Evolutionary conservation across 225 moss, liverwort and hornwort species (phyloP).

Genomic region (Anthoceros angustus): DNA sequence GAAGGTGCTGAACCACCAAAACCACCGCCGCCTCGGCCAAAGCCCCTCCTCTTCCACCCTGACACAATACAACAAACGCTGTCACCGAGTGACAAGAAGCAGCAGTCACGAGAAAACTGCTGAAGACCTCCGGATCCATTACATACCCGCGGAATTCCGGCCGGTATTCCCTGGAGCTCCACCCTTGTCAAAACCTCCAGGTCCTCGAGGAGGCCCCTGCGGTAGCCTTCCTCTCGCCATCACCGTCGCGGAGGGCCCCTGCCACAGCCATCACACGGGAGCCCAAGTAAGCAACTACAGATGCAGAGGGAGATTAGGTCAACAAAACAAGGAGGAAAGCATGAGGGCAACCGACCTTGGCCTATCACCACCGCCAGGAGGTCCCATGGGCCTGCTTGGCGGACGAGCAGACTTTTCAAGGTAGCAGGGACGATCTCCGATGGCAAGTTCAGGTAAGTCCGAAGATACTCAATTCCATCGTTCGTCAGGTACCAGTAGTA

Average conservation of each 20-base stretch:
- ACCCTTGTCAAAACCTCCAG: slow-evolving; percentile 54
- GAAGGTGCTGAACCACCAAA: slow-evolving; percentile 37
- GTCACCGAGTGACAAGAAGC: too few relatives aligned
- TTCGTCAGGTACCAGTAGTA: slow-evolving; percentile 59
- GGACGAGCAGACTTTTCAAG: slow-evolving; percentile 72
- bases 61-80: not conserved
- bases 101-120: too few relatives aligned
- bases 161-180: slow-evolving; percentile 73
- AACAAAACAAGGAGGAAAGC: too few relatives aligned
- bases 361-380: slow-evolving; percentile 50
- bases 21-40: slow-evolving; percentile 61
- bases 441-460: slow-evolving; percentile 66
- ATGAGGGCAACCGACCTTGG: slow-evolving; percentile 9
- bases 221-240: slow-evolving; percentile 50
- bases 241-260: slow-evolving; percentile 23
- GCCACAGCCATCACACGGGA: not conserved
- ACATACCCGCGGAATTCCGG: slow-evolving; percentile 56
- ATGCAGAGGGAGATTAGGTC: too few relatives aligned
- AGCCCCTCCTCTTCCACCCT: slow-evolving; percentile 33
- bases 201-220: slow-evolving; percentile 56
- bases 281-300: too few relatives aligned
- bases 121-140: not conserved
- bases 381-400: slow-evolving; percentile 54
- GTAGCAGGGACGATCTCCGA: slow-evolving; percentile 79
- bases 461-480: slow-evolving; percentile 61